These are phyloP conservation scores for Sphagnum contortum DNA, from an alignment of 225 moss, liverwort and hornwort species.

Conservation along the genomic window DNA sequence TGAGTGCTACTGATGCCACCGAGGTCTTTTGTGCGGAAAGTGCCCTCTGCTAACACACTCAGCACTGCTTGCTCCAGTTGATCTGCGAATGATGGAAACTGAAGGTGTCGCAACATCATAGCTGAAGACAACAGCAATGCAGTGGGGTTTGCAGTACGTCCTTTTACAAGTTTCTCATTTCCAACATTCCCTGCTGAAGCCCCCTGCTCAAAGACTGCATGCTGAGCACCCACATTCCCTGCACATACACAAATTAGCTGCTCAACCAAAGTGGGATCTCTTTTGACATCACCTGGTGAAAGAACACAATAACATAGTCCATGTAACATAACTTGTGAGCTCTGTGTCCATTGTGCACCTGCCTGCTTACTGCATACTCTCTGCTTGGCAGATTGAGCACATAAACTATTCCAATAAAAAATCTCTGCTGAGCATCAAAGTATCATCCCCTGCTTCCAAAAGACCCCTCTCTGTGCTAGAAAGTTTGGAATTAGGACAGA, in stretches of 20 bases:
- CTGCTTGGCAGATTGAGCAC: too few relatives aligned
- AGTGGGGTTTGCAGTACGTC: constrained; percentile 75
- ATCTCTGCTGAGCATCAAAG: too few relatives aligned
- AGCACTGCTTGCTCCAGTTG: constrained; percentile 91
- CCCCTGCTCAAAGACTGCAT: constrained; percentile 99
- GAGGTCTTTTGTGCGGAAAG: constrained; percentile 87
- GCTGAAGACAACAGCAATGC: constrained; percentile 90
- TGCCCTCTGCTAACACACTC: constrained; percentile 81
- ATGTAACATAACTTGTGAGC: too few relatives aligned
- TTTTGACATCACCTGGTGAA: too few relatives aligned
- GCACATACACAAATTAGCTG: constrained; percentile 6
- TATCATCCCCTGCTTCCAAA: too few relatives aligned
- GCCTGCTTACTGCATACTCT: too few relatives aligned
- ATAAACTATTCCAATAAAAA: too few relatives aligned
- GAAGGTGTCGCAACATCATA: constrained; percentile 98
- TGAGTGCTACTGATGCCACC: constrained; percentile 88
- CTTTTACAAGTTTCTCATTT: constrained; percentile 81
- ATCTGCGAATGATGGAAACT: constrained; percentile 97
- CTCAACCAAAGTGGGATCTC: too few relatives aligned
- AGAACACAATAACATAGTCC: too few relatives aligned
- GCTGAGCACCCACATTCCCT: constrained; percentile 94
- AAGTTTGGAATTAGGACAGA: too few relatives aligned
- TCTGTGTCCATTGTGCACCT: too few relatives aligned
- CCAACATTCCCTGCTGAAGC: constrained; percentile 99
- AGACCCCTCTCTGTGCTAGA: too few relatives aligned